A percentile compares a stretch with the other conserved stretches of the same genome.
Conservation (phyloP, 805 yeast genomes). For the Suhomyces pyralidae region DNA sequence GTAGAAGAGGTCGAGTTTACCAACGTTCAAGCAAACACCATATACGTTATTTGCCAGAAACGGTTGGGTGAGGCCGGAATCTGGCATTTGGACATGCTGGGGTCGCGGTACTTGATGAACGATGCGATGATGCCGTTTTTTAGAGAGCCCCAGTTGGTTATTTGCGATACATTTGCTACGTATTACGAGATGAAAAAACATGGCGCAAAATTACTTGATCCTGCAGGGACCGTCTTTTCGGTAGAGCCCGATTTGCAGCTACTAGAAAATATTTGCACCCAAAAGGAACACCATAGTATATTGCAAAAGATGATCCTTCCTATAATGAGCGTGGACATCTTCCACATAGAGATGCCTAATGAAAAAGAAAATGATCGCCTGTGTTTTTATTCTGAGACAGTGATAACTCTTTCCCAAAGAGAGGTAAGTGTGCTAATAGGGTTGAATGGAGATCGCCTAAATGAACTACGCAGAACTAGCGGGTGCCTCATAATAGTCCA, state of each 20-base stretch:
- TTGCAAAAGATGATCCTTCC: background rate
- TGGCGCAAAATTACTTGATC: background rate
- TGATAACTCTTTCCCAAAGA: background rate
- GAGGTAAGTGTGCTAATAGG: constrained; percentile 25
- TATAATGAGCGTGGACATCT: background rate
- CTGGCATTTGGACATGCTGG: background rate
- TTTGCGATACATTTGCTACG: background rate
- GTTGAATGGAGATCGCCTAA: constrained; percentile 20
- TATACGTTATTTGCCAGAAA: background rate
- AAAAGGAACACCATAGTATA: background rate
- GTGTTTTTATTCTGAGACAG: too few species aligned
- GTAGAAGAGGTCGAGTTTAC: background rate
- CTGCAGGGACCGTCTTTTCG: background rate
- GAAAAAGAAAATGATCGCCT: too few species aligned
- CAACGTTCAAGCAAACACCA: too few species aligned
- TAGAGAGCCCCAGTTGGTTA: background rate
- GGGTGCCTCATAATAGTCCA: constrained; percentile 21
- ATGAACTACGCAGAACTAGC: constrained; percentile 18
- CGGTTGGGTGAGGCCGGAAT: background rate
- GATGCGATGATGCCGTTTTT: background rate
- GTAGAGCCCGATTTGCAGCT: background rate
- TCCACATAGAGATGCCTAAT: too few species aligned
- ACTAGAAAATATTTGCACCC: background rate
- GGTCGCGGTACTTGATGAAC: background rate
- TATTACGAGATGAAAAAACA: background rate